Base-by-base conservation (phyloP, 257 asterid species). In the Rhazya stricta region DNA sequence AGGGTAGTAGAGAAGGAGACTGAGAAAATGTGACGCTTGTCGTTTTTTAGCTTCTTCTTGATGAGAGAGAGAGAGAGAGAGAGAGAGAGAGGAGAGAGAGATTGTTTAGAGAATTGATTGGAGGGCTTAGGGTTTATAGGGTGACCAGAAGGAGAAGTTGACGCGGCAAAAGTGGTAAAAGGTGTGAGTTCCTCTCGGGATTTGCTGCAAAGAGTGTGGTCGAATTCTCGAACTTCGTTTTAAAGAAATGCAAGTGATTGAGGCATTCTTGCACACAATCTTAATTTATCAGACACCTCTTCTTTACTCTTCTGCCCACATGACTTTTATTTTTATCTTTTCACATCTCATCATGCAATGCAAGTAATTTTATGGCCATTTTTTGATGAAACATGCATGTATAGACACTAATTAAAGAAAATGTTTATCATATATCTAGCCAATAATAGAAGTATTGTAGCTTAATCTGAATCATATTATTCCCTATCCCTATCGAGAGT, bases 131-230 rank as follows among this genome's bases (percentile, higher is more conserved):
- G 42, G 13, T 66, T 75, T 75, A 67, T 66, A 53, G 10, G 45
- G 66, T 39, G 54, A 48, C n/a, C 42, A 13, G 54, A 16, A 15
- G 53, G 67, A 46, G 72, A 46, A 56, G 79, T 76, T 76, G 74
- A 76, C 74, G 42, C 74, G 56, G 32, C 39, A 37, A 25, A 3
- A 48, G 62, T 19, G 74, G 69, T 65, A 48, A 57, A 71, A 50
- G 39, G 39, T 6, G 19, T 18, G 5, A 41, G 30, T 9, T 50
- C 39, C 29, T 70, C 27, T n/a, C 0, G 54, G 61, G 56, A 63
- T 63, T 72, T 66, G 72, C 34, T 46, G 62, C 61, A 39, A 18
- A 37, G 57, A 39, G 77, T 36, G 48, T 46, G 76, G 60, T 48
- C 23, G 43, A 58, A 15, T 45, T 42, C 36, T 71, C 3, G 29